Base-by-base conservation (phyloP, 2,329 filamentous ascomycete genomes). In the Stromatinia cepivora region DNA sequence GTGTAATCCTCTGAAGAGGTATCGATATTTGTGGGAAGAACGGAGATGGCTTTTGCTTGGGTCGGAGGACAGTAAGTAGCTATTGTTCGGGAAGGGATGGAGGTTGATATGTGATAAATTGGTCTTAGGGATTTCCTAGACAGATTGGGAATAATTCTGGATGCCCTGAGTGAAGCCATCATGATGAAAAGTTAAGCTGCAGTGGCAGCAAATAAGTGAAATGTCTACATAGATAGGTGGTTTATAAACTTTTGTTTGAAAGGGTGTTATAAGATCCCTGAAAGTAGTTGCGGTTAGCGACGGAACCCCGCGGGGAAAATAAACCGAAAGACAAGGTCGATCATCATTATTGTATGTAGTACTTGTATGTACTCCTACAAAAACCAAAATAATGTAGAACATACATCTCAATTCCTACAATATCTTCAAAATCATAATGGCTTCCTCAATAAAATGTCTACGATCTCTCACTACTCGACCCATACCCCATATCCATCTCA, bases 31-130 rank as follows among this genome's bases (percentile, higher is more conserved):
- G 88, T 92, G 71, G 88, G 91, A 46, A 98, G 83, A 56, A 92
- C 85, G 9, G 94, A 97, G 72, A 97, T 90, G 68, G 93, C 90
- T 72, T 87, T 87, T 48, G 93, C 92, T 82, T 97, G 93, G 79
- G 93, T 88, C 2, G 90, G 87, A 71, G 93, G 87, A 11, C 91
- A 92, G 80, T 97, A 94, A 56, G 87, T 93, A 70, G 94, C 91
- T 74, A 91, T 84, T 45, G 70, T 64, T 57, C 76, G 72, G 31
- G 61, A 36, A 63, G 67, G 54, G 69, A 72, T 63, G 75, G 72
- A 67, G 73, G 75, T 70, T 75, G 70, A 42, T 58, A 58, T 69
- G 20, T 36, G 70, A 73, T 67, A 75, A 72, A 70, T 77, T 77
- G 76, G 77, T 78, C 74, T 80, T 75, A 71, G 71, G 72, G 78